Evolutionary conservation across 2,329 filamentous ascomycete species (phyloP), one percentile per base, ranked within the genome.

Genomic region (Scorias spongiosa): DNA sequence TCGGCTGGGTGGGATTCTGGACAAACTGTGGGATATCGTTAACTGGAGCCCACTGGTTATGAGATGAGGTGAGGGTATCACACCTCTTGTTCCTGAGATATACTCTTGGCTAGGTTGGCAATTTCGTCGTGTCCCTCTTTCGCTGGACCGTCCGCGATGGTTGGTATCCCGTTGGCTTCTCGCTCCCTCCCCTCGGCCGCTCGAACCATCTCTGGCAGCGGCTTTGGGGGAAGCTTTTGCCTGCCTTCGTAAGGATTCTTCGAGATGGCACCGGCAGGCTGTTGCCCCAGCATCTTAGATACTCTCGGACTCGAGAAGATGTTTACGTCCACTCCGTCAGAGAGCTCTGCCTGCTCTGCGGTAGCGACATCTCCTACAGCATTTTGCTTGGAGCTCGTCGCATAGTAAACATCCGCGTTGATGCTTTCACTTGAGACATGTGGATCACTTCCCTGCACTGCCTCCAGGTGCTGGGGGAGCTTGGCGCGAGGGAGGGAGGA

Each of bases 321-420:
- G 49, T 76, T 71, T 5, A 71, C 69, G 53, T 80, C 70, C 53
- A 79, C 65, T 40, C 72, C 76, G 43, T 76, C 72, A 3, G 75
- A 68, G 12, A 71, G 46, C n/a, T 71, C 65, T 14, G 70, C 64
- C 14, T 56, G 51, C 12, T 39, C 37, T 8, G 46, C 34, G 12
- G 40, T 39, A 10, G 44, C 43, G 11, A 11, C 64, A n/a, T 69
- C 63, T 11, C 57, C 49, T 28, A 29, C 34, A 29, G 44, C 46
- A 26, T 48, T 41, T 9, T 54, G 12, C 32, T 12, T 12, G 4
- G 32, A 12, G 15, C 32, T 15, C 5, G 32, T 12, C 32, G 32
- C 51, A 49, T 72, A 72, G 55, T 67, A 78, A 1, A 73, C 68
- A 56, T 78, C 74, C 42, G 71, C 65, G 49, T 78, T 75, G 44